Evolutionary conservation across 768 basidiomycete genomes (phyloP).

Genomic region (Leccinum subtestaceum): DNA sequence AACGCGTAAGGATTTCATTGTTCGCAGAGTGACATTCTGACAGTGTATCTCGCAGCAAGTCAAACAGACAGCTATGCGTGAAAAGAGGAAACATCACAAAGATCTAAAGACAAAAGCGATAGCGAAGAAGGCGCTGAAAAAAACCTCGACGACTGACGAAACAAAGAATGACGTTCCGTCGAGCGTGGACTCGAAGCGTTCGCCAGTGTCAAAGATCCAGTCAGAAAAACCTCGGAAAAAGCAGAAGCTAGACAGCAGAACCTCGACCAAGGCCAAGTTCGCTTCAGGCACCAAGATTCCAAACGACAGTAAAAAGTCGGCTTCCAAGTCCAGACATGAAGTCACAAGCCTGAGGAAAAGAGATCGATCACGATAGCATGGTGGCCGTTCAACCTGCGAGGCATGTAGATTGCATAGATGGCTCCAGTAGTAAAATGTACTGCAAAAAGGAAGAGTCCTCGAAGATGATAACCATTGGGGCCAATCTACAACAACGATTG

Average conservation of each 20-base stretch:
- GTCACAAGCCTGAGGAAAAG: not conserved
- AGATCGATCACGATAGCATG: constrained; percentile 6
- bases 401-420: constrained; percentile 10
- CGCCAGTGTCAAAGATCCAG: not conserved
- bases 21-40: not conserved
- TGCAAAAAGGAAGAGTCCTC: constrained; percentile 1
- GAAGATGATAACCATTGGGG: not conserved
- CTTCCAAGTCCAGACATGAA: constrained; percentile 3
- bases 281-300: not conserved
- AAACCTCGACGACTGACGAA: not conserved
- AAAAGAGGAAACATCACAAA: constrained; percentile 50
- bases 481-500: constrained; percentile 50
- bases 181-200: not conserved
- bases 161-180: not conserved
- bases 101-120: constrained; percentile 40
- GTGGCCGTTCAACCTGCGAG: not conserved
- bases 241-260: constrained; percentile 10
- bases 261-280: not conserved
- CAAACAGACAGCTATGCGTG: constrained; percentile 42
- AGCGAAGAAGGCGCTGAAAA: constrained; percentile 30
- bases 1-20: constrained; percentile 46
- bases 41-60: constrained; percentile 39
- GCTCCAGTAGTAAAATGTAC: constrained; percentile 7
- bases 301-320: not conserved
- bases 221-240: constrained; percentile 15